These are phyloP conservation scores for Rostrohypoxylon terebratum DNA, from an alignment of 495 filamentous ascomycete genomes.

Conservation along the genomic window DNA sequence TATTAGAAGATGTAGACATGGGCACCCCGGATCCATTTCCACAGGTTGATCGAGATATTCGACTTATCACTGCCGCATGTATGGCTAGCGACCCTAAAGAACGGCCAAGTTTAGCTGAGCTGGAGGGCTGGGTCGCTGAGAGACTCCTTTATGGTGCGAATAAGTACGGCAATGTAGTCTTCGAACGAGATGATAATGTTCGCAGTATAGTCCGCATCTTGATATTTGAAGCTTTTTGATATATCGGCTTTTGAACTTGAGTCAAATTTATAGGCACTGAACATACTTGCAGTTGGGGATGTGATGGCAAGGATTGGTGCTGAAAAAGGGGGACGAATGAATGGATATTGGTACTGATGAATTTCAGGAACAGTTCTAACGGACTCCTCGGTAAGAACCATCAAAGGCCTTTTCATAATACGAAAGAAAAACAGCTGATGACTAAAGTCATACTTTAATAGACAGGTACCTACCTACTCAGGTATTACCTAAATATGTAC, in stretches of 20 bases:
- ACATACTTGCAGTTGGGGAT: too few relatives aligned
- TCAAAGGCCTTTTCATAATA: too few relatives aligned
- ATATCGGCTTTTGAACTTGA: background rate
- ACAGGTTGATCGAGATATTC: background rate
- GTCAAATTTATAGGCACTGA: too few relatives aligned
- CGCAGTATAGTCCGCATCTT: background rate
- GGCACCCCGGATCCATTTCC: slow-evolving; percentile 10
- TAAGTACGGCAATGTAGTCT: background rate
- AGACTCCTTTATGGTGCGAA: background rate
- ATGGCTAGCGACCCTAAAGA: slow-evolving; percentile 4
- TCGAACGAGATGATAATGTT: background rate
- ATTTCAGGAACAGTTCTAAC: too few relatives aligned
- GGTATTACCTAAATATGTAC: too few relatives aligned
- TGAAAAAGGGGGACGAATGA: too few relatives aligned
- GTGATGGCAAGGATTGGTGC: too few relatives aligned
- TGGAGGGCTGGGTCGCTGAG: background rate
- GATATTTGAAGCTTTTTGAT: slow-evolving; percentile 5
- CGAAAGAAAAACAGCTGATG: too few relatives aligned
- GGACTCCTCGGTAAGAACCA: too few relatives aligned
- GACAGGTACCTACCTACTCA: background rate
- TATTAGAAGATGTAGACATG: slow-evolving; percentile 11
- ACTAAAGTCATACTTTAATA: too few relatives aligned
- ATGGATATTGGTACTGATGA: too few relatives aligned
- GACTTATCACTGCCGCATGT: slow-evolving; percentile 11
- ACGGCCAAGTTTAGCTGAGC: background rate